A percentile compares a stretch with the other conserved stretches of the same genome.
Evolutionary conservation across 176 grass and related monocot species (phyloP).

Genomic region (bread wheat (Triticum aestivum)): IWGSC_CS_RefSeq_v2.1 NC_057802.1:347765930-347766429

Average conservation of each 20-base stretch:
- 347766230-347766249: constrained; percentile 4
- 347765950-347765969: background rate
- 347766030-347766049: background rate
- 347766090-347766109: background rate
- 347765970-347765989: background rate
- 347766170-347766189: background rate
- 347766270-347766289: background rate
- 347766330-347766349: background rate
- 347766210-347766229: background rate
- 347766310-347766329: background rate
- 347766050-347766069: background rate
- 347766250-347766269: constrained; percentile 8
- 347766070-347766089: background rate
- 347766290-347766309: background rate
- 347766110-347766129: constrained; percentile 9
- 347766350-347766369: background rate
- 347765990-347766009: background rate
- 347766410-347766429: background rate
- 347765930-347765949: background rate
- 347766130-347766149: background rate
- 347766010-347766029: background rate
- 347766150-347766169: background rate
- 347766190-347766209: constrained; percentile 1
- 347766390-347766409: background rate
- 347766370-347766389: background rate